Conservation (phyloP, 331 rosid genomes). For the Stylosanthes scabra region DNA sequence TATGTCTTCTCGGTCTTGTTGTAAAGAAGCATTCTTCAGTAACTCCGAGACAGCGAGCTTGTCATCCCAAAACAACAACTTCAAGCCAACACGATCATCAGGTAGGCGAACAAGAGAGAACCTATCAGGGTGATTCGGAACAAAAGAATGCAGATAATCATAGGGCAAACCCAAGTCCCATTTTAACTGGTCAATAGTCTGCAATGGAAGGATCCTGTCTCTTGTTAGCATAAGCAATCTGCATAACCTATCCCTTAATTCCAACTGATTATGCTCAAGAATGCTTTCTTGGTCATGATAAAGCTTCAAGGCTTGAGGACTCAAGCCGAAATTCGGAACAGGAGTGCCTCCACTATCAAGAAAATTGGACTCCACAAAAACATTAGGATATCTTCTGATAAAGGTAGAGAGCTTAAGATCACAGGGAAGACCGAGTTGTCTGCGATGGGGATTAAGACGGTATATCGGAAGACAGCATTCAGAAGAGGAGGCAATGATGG, state of each 20-base stretch:
- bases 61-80: constrained; percentile 70
- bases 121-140: constrained; percentile 51
- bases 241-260: constrained; percentile 70
- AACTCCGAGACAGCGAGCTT: constrained; percentile 72
- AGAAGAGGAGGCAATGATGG: constrained; percentile 61
- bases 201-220: constrained; percentile 72
- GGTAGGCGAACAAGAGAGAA: constrained; percentile 68
- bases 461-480: constrained; percentile 66
- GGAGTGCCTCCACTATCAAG: constrained; percentile 70
- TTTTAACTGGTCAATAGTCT: constrained; percentile 82
- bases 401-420: constrained; percentile 72
- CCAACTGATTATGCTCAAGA: constrained; percentile 46
- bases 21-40: constrained; percentile 59
- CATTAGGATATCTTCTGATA: constrained; percentile 75
- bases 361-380: constrained; percentile 65
- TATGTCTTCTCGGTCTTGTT: constrained; percentile 61
- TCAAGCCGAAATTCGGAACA: constrained; percentile 71
- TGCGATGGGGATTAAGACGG: constrained; percentile 55
- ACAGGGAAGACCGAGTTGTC: constrained; percentile 77
- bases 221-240: constrained; percentile 83
- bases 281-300: constrained; percentile 50
- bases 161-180: constrained; percentile 95
- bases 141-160: constrained; percentile 68
- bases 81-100: constrained; percentile 79
- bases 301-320: constrained; percentile 61